Conservation (phyloP, 768 basidiomycete genomes). For the Termitomyces sp. region DNA sequence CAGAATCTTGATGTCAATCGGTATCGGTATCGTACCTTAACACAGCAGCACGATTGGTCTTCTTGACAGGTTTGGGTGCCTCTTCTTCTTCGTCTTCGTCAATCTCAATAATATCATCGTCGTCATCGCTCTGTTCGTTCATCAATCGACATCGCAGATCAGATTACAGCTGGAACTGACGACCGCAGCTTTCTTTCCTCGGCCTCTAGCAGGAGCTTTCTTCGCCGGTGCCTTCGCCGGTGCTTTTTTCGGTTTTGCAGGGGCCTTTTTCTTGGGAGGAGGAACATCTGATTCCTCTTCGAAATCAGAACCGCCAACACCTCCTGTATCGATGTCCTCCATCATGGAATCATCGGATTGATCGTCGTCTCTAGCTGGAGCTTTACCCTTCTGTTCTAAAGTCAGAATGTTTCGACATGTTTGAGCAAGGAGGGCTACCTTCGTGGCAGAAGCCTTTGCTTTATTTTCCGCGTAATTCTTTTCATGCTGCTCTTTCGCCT, state of each 20-base stretch:
- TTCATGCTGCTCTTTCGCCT: conserved; percentile 70
- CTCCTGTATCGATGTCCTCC: conserved; percentile 61
- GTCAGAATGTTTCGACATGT: background rate
- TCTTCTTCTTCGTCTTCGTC: conserved; percentile 54
- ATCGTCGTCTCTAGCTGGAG: conserved; percentile 41
- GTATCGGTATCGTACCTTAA: conserved; percentile 44
- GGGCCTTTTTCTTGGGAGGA: conserved; percentile 43
- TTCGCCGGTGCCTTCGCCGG: conserved; percentile 37
- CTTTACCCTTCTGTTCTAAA: conserved; percentile 40
- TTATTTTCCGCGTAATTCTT: conserved; percentile 54
- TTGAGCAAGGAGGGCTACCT: conserved; percentile 26
- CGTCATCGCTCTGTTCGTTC: conserved; percentile 37
- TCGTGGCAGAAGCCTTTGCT: conserved; percentile 36
- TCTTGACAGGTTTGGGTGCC: conserved; percentile 45
- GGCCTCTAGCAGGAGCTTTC: conserved; percentile 45
- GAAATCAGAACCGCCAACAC: conserved; percentile 47
- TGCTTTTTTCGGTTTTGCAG: conserved; percentile 28
- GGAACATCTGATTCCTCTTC: conserved; percentile 43
- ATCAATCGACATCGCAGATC: background rate
- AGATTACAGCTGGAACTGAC: conserved; percentile 13
- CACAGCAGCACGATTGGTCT: conserved; percentile 61
- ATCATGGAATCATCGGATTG: conserved; percentile 76
- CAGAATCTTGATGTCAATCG: background rate
- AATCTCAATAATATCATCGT: conserved; percentile 52
- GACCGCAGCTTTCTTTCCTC: conserved; percentile 49